phyloP scores from a whole-genome alignment of 148 eudicot genomes.

The Silene conica region DNA sequence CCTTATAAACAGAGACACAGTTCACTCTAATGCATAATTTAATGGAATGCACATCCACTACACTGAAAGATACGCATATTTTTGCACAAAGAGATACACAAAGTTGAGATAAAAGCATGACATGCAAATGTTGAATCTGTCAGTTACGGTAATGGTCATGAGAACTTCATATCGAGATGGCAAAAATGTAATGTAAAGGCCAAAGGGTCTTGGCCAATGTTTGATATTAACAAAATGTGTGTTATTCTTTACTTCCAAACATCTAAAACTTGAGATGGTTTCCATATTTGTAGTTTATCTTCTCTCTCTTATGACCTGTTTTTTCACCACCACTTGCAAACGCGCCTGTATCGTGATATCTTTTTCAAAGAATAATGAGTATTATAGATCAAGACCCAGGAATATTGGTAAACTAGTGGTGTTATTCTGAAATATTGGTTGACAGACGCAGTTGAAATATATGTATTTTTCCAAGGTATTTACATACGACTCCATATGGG shows the following conservation, averaged over 20 bases:
- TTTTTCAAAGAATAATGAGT: neutral
- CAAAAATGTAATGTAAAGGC: no score
- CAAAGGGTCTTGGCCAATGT: no score
- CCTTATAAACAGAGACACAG: neutral
- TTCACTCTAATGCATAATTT: neutral
- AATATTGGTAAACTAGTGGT: neutral
- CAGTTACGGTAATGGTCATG: no score
- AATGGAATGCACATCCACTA: neutral
- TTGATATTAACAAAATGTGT: neutral
- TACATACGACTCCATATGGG: neutral
- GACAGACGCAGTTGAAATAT: neutral
- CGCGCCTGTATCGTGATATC: neutral
- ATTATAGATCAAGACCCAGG: neutral
- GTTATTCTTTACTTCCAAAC: neutral
- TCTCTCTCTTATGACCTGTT: neutral
- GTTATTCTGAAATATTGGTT: neutral
- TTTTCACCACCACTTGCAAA: neutral
- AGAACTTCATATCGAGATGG: no score
- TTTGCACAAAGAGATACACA: neutral
- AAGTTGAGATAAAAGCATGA: no score
- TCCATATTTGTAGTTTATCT: neutral
- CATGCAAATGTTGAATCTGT: no score
- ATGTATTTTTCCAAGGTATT: neutral
- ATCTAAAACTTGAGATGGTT: neutral
- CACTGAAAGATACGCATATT: neutral